phyloP scores from a whole-genome alignment of 2,329 filamentous ascomycete genomes.

The Trichoderma sp. region DNA sequence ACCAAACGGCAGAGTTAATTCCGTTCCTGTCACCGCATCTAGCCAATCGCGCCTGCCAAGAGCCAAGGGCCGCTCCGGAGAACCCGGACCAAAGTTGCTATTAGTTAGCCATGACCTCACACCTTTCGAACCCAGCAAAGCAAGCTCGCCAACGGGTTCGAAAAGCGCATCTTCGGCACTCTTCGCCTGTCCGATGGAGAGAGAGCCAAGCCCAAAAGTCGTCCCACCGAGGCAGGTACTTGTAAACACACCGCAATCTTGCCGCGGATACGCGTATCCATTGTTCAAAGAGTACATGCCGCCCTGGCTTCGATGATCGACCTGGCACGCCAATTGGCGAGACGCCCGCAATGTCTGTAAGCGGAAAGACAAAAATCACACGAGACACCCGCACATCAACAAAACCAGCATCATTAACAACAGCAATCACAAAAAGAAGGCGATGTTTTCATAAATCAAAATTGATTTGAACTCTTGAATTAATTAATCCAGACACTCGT shows the following conservation, averaged over 20 bases:
- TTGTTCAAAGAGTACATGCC: not conserved
- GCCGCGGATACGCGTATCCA: slow-evolving; percentile 2
- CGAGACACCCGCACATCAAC: not conserved
- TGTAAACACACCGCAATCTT: not conserved
- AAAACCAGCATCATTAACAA: not conserved
- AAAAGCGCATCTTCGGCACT: not conserved
- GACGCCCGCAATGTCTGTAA: not conserved
- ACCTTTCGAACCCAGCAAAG: not conserved
- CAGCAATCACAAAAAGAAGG: too few relatives aligned
- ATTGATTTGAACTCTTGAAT: not conserved
- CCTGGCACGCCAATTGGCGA: not conserved
- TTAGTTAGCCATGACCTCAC: not conserved
- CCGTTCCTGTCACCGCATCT: not conserved
- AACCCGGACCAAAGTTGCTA: not conserved
- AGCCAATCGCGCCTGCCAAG: slow-evolving; percentile 3
- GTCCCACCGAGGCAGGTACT: not conserved
- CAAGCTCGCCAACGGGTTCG: not conserved
- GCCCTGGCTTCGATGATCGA: not conserved
- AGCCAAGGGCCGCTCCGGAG: slow-evolving; percentile 4
- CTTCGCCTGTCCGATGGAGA: not conserved
- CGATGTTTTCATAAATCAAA: not conserved
- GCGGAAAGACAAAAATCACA: not conserved
- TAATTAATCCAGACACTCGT: not conserved
- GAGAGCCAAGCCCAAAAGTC: not conserved
- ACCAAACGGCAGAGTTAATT: not conserved